A percentile compares a stretch with the other conserved stretches of the same genome.
These are phyloP conservation scores for Xylariales sp. DNA, from an alignment of 2,329 filamentous ascomycete genomes.

Conservation along the genomic window DNA sequence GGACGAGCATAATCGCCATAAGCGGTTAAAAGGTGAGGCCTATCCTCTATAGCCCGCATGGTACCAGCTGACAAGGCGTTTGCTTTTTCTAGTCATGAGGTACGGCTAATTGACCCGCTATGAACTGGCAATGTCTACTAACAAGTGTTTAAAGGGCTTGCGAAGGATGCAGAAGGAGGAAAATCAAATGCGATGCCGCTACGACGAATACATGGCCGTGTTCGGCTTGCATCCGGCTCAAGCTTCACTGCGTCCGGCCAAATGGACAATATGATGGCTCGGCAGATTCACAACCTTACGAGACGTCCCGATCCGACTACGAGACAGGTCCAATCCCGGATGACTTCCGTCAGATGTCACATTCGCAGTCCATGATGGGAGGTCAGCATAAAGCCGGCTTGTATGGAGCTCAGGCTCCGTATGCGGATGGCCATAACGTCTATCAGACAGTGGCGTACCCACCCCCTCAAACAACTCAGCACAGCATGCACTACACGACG, in stretches of 20 bases:
- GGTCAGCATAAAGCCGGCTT: conserved; percentile 37
- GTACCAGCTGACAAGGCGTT: neutral
- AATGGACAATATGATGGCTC: conserved; percentile 70
- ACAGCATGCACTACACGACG: conserved; percentile 49
- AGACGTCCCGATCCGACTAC: conserved; percentile 41
- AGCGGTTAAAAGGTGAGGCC: conserved; percentile 79
- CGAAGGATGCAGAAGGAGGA: conserved; percentile 88
- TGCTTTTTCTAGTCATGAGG: conserved; percentile 8
- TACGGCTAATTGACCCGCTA: neutral
- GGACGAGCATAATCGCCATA: conserved; percentile 97
- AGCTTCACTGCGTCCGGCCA: conserved; percentile 88
- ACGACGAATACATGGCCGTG: conserved; percentile 98
- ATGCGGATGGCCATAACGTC: conserved; percentile 38
- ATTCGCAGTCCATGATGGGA: conserved; percentile 41
- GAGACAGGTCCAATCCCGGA: conserved; percentile 38
- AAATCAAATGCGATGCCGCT: conserved; percentile 97
- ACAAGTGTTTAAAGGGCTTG: conserved; percentile 87
- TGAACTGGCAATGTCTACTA: neutral
- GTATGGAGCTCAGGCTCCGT: conserved; percentile 46
- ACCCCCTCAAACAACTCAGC: conserved; percentile 39
- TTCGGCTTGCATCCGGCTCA: conserved; percentile 85
- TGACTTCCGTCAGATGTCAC: conserved; percentile 47
- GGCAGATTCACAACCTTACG: conserved; percentile 41
- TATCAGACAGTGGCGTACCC: conserved; percentile 45
- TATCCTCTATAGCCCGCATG: conserved; percentile 3